These are phyloP conservation scores for Phytophthora cactorum DNA, from an alignment of 352 stramenopile genomes.

Conservation along the genomic window DNA sequence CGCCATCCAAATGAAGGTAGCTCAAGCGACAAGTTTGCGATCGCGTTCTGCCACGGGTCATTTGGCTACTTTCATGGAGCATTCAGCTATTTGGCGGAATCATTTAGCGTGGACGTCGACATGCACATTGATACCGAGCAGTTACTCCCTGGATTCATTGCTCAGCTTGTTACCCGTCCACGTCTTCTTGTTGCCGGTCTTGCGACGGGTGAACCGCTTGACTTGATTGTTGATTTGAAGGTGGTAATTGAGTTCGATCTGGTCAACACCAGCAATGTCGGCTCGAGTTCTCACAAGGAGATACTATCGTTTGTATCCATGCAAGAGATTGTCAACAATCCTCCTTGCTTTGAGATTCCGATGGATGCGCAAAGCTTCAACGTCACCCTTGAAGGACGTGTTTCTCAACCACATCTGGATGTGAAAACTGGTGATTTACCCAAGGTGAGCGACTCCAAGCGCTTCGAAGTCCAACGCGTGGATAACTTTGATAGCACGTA, in stretches of 20 bases:
- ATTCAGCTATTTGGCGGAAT: slow-evolving; percentile 50
- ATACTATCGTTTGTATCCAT: slow-evolving; percentile 30
- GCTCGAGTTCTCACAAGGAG: slow-evolving; percentile 38
- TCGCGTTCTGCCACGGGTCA: slow-evolving; percentile 41
- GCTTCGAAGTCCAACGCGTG: slow-evolving; percentile 48
- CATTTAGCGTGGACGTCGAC: slow-evolving; percentile 39
- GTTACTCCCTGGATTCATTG: slow-evolving; percentile 47
- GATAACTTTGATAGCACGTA: slow-evolving; percentile 40
- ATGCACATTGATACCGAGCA: slow-evolving; percentile 65
- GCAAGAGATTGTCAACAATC: slow-evolving; percentile 24
- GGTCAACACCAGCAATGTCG: slow-evolving; percentile 32
- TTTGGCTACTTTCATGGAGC: slow-evolving; percentile 53
- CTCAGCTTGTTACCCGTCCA: slow-evolving; percentile 38
- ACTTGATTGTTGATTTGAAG: slow-evolving; percentile 31
- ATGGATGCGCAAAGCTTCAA: slow-evolving; percentile 33
- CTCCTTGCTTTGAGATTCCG: slow-evolving; percentile 45
- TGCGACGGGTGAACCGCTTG: slow-evolving; percentile 21
- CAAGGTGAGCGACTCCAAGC: slow-evolving; percentile 34
- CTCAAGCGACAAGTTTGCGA: slow-evolving; percentile 44
- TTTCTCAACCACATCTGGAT: slow-evolving; percentile 7
- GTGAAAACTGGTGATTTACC: slow-evolving; percentile 24
- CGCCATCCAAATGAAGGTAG: slow-evolving; percentile 32
- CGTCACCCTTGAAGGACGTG: slow-evolving; percentile 29
- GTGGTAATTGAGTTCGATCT: slow-evolving; percentile 38
- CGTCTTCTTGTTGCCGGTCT: slow-evolving; percentile 30